Evolutionary conservation across 1,139 yeast genomes (phyloP), one percentile per base, ranked within the genome.

Genomic region (Taphrina confusa): DNA sequence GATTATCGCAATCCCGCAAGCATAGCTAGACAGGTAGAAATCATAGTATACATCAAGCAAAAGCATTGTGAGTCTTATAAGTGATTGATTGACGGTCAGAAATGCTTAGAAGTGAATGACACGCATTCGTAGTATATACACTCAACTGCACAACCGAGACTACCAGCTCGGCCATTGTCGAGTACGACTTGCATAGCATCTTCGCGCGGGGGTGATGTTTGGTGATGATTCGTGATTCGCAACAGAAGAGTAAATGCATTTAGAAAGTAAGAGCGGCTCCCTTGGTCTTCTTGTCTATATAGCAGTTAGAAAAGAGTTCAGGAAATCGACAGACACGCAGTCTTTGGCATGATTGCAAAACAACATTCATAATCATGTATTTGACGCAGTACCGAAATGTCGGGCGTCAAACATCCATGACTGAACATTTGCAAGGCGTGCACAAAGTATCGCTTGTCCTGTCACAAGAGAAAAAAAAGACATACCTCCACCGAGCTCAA

Each of bases 401-500:
- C n/a, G n/a, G n/a, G n/a, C n/a, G n/a, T n/a, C n/a, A n/a, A n/a
- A n/a, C n/a, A n/a, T n/a, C n/a, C n/a, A n/a, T n/a, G n/a, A n/a
- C n/a, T n/a, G n/a, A n/a, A n/a, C n/a, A n/a, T n/a, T n/a, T n/a
- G n/a, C n/a, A n/a, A n/a, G n/a, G n/a, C n/a, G n/a, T n/a, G n/a
- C n/a, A n/a, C n/a, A n/a, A n/a, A n/a, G n/a, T n/a, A n/a, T n/a
- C n/a, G n/a, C n/a, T n/a, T n/a, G n/a, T n/a, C n/a, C n/a, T n/a
- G n/a, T n/a, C n/a, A n/a, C n/a, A n/a, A n/a, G n/a, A n/a, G n/a
- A n/a, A 9, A n/a, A 37, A 4, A n/a, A 25, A 4, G 22, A 27
- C 52, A 14, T 6, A 47, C 52, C 58, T 84, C 98, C 98, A 85
- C 98, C 98, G 79, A 92, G 90, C 84, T 92, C 99, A 81, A 92